Percentiles rank a stretch among this genome's conserved stretches.
phyloP scores from a whole-genome alignment of 108 stramenopile genomes.

The Seminavis robusta region DNA sequence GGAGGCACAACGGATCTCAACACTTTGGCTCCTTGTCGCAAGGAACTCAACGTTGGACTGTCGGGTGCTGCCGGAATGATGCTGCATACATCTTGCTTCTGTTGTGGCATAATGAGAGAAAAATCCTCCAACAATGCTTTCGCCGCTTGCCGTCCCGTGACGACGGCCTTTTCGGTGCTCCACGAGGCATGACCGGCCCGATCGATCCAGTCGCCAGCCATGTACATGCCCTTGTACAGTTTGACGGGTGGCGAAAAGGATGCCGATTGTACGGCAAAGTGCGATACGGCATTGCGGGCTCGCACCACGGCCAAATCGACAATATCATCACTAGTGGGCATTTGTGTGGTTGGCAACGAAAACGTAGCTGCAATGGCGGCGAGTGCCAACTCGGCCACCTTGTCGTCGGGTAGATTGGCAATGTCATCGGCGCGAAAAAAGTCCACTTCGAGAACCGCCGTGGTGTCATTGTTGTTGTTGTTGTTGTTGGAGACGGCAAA shows the following conservation, averaged over 20 bases:
- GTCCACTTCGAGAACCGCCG: conserved; percentile 69
- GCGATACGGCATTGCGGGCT: conserved; percentile 73
- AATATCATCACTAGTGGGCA: conserved; percentile 10
- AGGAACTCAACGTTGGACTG: conserved; percentile 47
- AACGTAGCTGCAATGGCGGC: conserved; percentile 58
- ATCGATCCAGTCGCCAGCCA: conserved; percentile 79
- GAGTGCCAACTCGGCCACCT: conserved; percentile 44
- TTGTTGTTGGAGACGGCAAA: conserved; percentile 19
- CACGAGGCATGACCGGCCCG: conserved; percentile 71
- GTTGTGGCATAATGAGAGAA: conserved; percentile 21
- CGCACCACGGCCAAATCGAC: conserved; percentile 59
- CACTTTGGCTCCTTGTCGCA: conserved; percentile 44
- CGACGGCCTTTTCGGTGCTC: conserved; percentile 81
- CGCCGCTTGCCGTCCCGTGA: conserved; percentile 79
- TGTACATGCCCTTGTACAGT: conserved; percentile 49
- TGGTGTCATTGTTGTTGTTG: neutral
- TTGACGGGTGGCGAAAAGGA: conserved; percentile 50
- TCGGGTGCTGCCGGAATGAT: conserved; percentile 69
- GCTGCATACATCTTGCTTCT: no score
- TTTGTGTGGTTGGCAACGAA: conserved; percentile 28
- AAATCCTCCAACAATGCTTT: conserved; percentile 48
- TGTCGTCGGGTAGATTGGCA: conserved; percentile 46
- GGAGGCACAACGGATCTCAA: conserved; percentile 25
- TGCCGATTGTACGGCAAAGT: conserved; percentile 67
- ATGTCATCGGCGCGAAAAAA: conserved; percentile 77